Evolutionary conservation across 129 eudicot genomes (phyloP).

Genomic region (Tanacetum coccineum): DNA sequence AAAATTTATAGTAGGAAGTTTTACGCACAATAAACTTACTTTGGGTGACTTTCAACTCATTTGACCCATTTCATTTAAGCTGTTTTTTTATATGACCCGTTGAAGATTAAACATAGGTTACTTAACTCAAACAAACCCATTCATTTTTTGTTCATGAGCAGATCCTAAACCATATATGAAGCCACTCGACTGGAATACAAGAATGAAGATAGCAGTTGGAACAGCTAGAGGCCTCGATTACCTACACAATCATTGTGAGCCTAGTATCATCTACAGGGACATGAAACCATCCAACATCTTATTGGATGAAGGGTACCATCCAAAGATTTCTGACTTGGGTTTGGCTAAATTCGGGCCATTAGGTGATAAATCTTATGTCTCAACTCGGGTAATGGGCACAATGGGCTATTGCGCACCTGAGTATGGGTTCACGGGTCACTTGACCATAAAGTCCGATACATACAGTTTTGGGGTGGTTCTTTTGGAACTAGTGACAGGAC

Average conservation of each 20-base stretch:
- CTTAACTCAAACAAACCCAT: neutral
- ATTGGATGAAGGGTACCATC: conserved; percentile 34
- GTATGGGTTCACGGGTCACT: conserved; percentile 31
- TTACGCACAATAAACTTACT: neutral
- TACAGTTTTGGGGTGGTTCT: conserved; percentile 39
- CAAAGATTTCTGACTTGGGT: conserved; percentile 35
- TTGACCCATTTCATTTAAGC: neutral
- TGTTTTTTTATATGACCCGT: neutral
- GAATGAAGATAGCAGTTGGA: conserved; percentile 59
- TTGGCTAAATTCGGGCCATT: conserved; percentile 32
- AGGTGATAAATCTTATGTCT: conserved; percentile 26
- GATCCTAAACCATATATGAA: conserved; percentile 51
- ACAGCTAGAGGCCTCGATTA: conserved; percentile 34
- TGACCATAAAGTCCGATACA: conserved; percentile 34
- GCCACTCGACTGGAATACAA: conserved; percentile 60
- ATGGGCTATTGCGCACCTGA: conserved; percentile 40
- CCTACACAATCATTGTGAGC: conserved; percentile 26
- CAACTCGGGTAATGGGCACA: conserved; percentile 41
- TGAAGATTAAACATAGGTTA: neutral
- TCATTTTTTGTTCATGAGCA: conserved; percentile 18
- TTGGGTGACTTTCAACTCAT: neutral
- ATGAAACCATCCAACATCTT: conserved; percentile 37
- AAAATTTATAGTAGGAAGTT: neutral
- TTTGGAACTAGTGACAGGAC: conserved; percentile 31
- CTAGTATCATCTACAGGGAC: conserved; percentile 33